A percentile compares a stretch with the other conserved stretches of the same genome.
These are phyloP conservation scores for Clavariopsis aquatica DNA, from an alignment of 495 filamentous ascomycete genomes.

Conservation along the genomic window DNA sequence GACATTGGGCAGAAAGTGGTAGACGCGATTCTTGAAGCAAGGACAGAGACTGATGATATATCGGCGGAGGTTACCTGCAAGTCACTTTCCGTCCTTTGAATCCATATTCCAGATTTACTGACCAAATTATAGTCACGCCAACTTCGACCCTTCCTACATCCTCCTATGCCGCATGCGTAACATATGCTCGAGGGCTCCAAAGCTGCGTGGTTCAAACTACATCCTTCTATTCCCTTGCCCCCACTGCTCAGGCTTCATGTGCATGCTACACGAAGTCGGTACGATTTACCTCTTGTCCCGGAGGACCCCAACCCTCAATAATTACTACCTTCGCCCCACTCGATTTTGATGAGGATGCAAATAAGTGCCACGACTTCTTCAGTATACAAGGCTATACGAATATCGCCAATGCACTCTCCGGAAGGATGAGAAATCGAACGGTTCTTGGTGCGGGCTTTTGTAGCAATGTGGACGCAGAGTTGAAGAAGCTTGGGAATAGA, in stretches of 20 bases:
- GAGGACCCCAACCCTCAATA: constrained; percentile 1
- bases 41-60: not conserved
- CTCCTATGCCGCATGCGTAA: constrained; percentile 18
- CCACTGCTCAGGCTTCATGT: constrained; percentile 22
- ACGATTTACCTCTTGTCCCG: not conserved
- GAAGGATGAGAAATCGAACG: not conserved
- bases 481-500: not conserved
- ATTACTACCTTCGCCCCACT: too few relatives aligned
- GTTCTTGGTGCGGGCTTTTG: constrained; percentile 18
- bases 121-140: constrained; percentile 11
- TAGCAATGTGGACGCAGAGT: constrained; percentile 6
- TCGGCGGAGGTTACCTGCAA: not conserved
- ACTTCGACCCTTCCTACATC: constrained; percentile 14
- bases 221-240: constrained; percentile 7
- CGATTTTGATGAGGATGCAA: constrained; percentile 19
- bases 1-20: not conserved
- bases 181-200: constrained; percentile 13
- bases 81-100: not conserved
- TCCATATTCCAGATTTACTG: not conserved
- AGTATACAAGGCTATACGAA: constrained; percentile 20
- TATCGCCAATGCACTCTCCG: constrained; percentile 1
- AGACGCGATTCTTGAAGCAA: not conserved
- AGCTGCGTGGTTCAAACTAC: constrained; percentile 8
- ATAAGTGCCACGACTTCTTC: constrained; percentile 14
- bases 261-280: constrained; percentile 11